These are phyloP conservation scores for Symbiodinium natans DNA, from an alignment of 73 alveolate species.

Conservation along the genomic window DNA sequence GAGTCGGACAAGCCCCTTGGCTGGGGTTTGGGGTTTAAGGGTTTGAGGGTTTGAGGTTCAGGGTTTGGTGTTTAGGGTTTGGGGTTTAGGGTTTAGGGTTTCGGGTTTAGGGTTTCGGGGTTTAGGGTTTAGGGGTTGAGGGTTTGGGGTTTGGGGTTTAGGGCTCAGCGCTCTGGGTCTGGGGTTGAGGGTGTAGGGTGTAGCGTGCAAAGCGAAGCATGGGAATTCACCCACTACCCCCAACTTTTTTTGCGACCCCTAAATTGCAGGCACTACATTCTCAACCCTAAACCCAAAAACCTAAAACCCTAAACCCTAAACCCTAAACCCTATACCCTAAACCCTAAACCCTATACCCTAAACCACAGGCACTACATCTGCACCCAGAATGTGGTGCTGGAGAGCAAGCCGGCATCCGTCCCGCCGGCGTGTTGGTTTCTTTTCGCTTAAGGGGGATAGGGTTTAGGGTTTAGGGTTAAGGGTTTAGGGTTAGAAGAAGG, in stretches of 20 bases:
- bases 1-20: constrained; percentile 58
- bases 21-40: too few relatives aligned
- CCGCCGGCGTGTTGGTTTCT: neutral
- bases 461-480: neutral
- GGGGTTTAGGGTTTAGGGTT: too few relatives aligned
- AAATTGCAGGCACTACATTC: neutral
- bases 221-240: too few relatives aligned
- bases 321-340: neutral
- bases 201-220: too few relatives aligned
- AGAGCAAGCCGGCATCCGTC: constrained; percentile 40
- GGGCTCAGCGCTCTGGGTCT: too few relatives aligned
- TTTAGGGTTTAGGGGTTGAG: too few relatives aligned
- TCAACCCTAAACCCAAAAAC: neutral
- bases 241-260: too few relatives aligned
- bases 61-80: too few relatives aligned
- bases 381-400: constrained; percentile 59
- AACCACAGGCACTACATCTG: constrained; percentile 59
- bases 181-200: too few relatives aligned
- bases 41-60: too few relatives aligned
- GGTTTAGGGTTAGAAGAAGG: neutral
- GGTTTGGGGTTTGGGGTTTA: too few relatives aligned
- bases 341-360: neutral
- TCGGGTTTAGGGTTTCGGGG: too few relatives aligned
- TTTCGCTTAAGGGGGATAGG: neutral
- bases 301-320: neutral